Evolutionary conservation across 306 rosid genomes (phyloP).

Genomic region (Pterocarpus santalinus): DNA sequence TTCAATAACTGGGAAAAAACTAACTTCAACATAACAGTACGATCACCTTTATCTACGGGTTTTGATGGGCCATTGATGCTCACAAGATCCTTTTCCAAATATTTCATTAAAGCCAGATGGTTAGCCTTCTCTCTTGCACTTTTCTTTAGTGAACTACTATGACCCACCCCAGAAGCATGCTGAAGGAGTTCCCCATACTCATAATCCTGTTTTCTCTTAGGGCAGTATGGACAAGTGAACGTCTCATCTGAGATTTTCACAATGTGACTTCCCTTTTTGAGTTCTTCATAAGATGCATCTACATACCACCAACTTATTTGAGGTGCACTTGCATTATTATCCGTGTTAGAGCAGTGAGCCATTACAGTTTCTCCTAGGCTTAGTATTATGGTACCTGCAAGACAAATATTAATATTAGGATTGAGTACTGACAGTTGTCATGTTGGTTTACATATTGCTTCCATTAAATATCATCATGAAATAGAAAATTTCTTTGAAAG

Average conservation of each 20-base stretch:
- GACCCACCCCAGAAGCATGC: conserved; percentile 95
- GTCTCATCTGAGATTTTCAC: conserved; percentile 70
- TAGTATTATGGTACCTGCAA: conserved; percentile 49
- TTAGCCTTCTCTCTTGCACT: conserved; percentile 81
- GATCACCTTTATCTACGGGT: conserved; percentile 57
- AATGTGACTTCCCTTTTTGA: conserved; percentile 67
- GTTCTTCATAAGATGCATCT: conserved; percentile 69
- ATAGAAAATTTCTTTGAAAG: conserved; percentile 24
- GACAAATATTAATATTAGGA: conserved; percentile 9
- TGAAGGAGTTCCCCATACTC: conserved; percentile 79
- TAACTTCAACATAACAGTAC: conserved; percentile 33
- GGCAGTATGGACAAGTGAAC: conserved; percentile 87
- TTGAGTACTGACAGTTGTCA: neutral
- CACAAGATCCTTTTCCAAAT: conserved; percentile 74
- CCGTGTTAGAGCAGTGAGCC: conserved; percentile 61
- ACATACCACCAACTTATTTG: conserved; percentile 72
- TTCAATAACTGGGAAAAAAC: neutral
- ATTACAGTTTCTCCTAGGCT: conserved; percentile 55
- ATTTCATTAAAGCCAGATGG: conserved; percentile 82
- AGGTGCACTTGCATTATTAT: conserved; percentile 64
- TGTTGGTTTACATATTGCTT: conserved; percentile 13
- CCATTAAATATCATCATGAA: conserved; percentile 19
- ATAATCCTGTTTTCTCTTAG: conserved; percentile 69
- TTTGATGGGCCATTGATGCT: conserved; percentile 59
- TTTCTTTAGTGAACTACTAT: conserved; percentile 82